These are phyloP conservation scores for Fusarium piperis DNA, from an alignment of 2,329 filamentous ascomycete genomes.

Conservation along the genomic window DNA sequence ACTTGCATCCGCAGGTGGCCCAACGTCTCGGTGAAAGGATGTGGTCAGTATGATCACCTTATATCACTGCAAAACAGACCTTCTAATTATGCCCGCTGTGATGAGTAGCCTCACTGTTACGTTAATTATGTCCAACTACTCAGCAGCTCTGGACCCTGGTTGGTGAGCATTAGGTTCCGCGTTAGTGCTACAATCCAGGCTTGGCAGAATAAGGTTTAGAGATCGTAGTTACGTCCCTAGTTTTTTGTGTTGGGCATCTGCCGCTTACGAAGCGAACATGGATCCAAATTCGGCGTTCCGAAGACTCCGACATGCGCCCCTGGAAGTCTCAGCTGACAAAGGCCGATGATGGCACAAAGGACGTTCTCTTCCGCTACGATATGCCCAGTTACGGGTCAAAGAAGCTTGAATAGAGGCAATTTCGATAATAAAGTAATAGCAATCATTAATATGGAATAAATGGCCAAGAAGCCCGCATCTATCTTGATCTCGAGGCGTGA, in stretches of 20 bases:
- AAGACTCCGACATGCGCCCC: too few relatives aligned
- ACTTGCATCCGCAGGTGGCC: background rate
- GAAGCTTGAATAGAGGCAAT: too few relatives aligned
- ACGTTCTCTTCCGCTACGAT: too few relatives aligned
- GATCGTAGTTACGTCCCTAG: background rate
- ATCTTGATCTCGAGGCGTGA: background rate
- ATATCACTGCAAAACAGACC: background rate
- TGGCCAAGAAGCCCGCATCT: background rate
- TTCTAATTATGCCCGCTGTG: too few relatives aligned
- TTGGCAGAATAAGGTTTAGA: background rate
- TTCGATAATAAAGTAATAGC: too few relatives aligned
- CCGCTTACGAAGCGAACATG: background rate
- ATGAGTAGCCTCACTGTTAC: too few relatives aligned
- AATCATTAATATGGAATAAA: too few relatives aligned
- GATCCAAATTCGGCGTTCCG: background rate
- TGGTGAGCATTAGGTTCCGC: background rate
- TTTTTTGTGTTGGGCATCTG: background rate
- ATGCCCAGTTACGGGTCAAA: too few relatives aligned
- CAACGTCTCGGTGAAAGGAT: background rate
- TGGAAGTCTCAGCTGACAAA: too few relatives aligned
- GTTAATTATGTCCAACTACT: too few relatives aligned
- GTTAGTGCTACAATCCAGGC: background rate
- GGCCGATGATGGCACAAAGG: too few relatives aligned
- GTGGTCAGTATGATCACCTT: background rate
- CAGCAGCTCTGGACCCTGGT: background rate